Conservation (phyloP, 306 rosid species). For the Dalbergia cochinchinensis region DNA sequence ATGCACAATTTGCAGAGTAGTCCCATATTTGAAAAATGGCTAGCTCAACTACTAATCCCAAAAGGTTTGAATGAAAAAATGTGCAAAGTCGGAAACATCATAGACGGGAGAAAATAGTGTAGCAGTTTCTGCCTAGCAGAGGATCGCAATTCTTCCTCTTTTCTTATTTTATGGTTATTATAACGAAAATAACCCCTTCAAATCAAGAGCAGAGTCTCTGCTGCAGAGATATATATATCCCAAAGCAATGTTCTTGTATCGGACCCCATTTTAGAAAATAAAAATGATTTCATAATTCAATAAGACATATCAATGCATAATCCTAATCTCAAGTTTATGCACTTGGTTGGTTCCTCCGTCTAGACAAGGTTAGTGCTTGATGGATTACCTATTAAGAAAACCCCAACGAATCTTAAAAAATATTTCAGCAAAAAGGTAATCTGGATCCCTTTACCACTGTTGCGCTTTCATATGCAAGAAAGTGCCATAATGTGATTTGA, state of each 20-base stretch:
- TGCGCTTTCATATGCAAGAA: neutral
- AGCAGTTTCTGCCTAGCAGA: neutral
- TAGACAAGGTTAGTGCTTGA: neutral
- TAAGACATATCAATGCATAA: conserved; percentile 8
- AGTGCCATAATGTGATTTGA: neutral
- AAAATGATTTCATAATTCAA: neutral
- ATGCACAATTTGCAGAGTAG: neutral
- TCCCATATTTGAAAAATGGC: neutral
- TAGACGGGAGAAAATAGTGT: too few relatives aligned
- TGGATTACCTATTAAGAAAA: conserved; percentile 30
- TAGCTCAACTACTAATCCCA: neutral
- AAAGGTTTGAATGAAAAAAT: neutral
- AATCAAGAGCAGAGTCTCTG: neutral
- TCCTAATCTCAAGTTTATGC: neutral
- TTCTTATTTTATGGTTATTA: too few relatives aligned
- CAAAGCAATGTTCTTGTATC: too few relatives aligned
- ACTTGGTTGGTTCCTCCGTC: neutral
- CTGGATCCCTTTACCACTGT: neutral
- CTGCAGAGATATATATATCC: too few relatives aligned
- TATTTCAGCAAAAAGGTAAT: neutral
- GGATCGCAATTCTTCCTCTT: neutral
- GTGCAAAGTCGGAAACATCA: neutral
- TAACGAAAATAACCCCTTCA: neutral
- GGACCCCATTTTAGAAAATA: neutral
- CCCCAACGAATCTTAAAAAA: neutral